Evolutionary conservation across 1,284 basidiomycete genomes (phyloP).

Genomic region (Ustilago cynodontis): DNA sequence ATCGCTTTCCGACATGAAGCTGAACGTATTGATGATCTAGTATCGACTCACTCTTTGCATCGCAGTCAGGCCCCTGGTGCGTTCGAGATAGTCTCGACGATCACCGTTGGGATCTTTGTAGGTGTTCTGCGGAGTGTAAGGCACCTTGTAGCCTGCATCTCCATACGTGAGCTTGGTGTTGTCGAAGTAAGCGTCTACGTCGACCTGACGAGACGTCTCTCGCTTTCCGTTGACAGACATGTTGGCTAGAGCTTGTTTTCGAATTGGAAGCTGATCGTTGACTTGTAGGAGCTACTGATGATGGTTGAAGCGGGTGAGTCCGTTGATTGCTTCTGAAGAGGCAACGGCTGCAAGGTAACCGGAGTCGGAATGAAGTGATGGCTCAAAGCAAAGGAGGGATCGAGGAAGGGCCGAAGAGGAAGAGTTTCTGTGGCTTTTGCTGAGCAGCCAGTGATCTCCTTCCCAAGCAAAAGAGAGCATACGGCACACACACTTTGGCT

Average conservation of each 20-base stretch:
- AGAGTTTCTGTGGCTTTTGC: not conserved
- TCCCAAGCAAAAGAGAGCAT: not conserved
- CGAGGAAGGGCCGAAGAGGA: not conserved
- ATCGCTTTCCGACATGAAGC: not conserved
- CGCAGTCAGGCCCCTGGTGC: constrained; percentile 51
- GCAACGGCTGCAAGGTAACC: not conserved
- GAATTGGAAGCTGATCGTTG: not conserved
- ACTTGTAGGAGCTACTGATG: not conserved
- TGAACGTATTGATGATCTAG: not conserved
- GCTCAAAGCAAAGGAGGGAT: not conserved
- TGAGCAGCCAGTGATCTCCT: not conserved
- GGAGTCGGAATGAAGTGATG: not conserved
- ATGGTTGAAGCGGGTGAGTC: not conserved
- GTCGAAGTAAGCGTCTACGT: constrained; percentile 54
- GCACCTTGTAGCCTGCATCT: constrained; percentile 38
- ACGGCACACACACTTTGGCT: not conserved
- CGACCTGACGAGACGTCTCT: constrained; percentile 31
- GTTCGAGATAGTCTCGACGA: constrained; percentile 47
- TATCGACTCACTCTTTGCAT: constrained; percentile 69
- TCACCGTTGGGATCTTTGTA: constrained; percentile 51
- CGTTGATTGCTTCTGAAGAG: not conserved
- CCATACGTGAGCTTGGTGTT: constrained; percentile 44
- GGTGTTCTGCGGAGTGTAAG: constrained; percentile 56
- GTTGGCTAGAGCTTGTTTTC: not conserved
- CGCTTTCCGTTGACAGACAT: constrained; percentile 24